Base-by-base conservation (phyloP, 1,284 basidiomycete genomes). In the Mycena sp. region DNA sequence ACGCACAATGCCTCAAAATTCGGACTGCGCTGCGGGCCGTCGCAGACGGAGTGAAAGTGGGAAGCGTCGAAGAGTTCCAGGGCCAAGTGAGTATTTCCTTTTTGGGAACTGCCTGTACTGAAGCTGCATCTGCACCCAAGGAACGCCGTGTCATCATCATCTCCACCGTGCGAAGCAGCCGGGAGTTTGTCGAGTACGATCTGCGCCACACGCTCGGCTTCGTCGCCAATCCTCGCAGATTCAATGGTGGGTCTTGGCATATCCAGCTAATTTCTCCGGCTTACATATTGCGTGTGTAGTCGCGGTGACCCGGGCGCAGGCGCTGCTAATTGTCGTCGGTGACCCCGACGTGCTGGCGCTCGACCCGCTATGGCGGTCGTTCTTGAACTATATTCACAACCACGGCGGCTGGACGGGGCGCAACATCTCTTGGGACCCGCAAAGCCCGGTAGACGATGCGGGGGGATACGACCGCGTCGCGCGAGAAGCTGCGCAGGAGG, bases 111-210 rank as follows among this genome's bases (percentile, higher is more conserved):
- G 25, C 19, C 26, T 38, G 25, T 30, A 25, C 52, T 51, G 28
- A 64, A 38, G 32, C 46, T 21, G 17, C 26, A 2, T 38, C 78
- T 72, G 30, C n/a, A n/a, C 74, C 10, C 52, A 74, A 35, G 73
- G 82, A 38, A 70, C 74, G 53, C 77, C 78, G 81, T 0, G 81
- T 88, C 10, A 89, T 90, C 54, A 87, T 90, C 66, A 81, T 90
- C 14, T 89, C 88, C 3, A 88, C 87, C 21, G 88, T 90, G 1
- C 77, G 88, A 65, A 89, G 87, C 69, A 88, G 83, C 69, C 76
- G 73, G 3, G 80, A 88, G 29, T 85, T 81, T 65, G 77, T 90
- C 21, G 74, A 81, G 21, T 84, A 78, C 63, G 81, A 83, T 61
- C 68, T 82, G 5, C 73, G 73, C 41, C 80, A 81, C 59, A 78